Base-by-base conservation (phyloP, 1,139 yeast species). In the Arxiozyma slooffiae region DNA sequence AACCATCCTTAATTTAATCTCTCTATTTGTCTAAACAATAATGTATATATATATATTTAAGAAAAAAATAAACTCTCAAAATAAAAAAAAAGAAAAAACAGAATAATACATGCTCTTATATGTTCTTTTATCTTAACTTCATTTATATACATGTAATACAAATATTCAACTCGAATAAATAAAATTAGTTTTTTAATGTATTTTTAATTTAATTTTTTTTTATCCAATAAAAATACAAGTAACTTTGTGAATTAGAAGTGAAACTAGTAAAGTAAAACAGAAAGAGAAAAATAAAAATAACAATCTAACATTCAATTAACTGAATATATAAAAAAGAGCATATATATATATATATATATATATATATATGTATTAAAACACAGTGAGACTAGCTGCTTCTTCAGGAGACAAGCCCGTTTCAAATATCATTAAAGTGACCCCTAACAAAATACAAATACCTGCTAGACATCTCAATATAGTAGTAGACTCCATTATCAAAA, bases 1-100 rank as follows among this genome's bases (percentile, higher is more conserved):
- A 53, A 45, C 51, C 50, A 46, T 49, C 56, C 26, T 47, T 54
- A 38, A 54, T 54, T 37, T 54, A 51, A 47, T 3, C 30, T 21
- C 16, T 36, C 16, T 20, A 18, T 11, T 41, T 24, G 4, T 11
- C n/a, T n/a, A n/a, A n/a, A n/a, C n/a, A n/a, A n/a, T n/a, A n/a
- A n/a, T n/a, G n/a, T 14, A 37, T 18, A 18, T 17, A 38, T 38
- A n/a, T 38, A n/a, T 4, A n/a, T 38, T 21, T 39, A 18, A 38
- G 17, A 7, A 18, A 38, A 18, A 40, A 20, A n/a, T 5, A n/a
- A 16, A n/a, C 5, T 6, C 11, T 6, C n/a, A 26, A 26, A 26
- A 26, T 11, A 30, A 4, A 7, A 2, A 30, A 4, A 11, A 30
- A 2, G n/a, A 30, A 30, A 30, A 30, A 30, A n/a, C 7, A 30